Base-by-base conservation (phyloP, 78 protist species). In the Chrysochromulina parva region DNA sequence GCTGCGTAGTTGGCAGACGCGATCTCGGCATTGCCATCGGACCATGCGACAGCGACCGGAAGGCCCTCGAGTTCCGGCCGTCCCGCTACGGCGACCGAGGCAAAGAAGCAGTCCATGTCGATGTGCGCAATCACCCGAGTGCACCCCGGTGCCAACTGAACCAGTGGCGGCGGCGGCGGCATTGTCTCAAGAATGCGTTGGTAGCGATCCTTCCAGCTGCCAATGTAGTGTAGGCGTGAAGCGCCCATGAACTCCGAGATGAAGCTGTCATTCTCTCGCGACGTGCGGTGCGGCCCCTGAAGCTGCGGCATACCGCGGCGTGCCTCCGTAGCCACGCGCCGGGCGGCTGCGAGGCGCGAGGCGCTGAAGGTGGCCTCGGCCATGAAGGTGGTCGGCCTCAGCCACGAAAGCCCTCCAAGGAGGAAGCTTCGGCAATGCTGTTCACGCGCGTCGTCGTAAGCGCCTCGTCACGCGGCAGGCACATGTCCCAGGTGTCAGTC, bases 51-150 rank as follows among this genome's bases (percentile, higher is more conserved):
- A 0, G 92, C 92, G 19, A 89, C 57, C n/a, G 92, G 92, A 48
- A 59, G 54, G 22, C 92, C 88, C 0, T 0, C 38, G 47, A 89
- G 81, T 65, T 22, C 87, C 0, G 92, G 87, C 55, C 59, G 47
- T 48, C 53, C 82, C 47, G 47, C 47, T 52, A 48, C 87, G 16
- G 88, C 92, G 22, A 89, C 92, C 3, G 92, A 89, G 78, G 73
- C 60, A 60, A 89, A 89, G 92, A 89, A 89, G 76, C 92, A 89
- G 87, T 89, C 92, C 92, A 89, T 89, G 87, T 89, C 92, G 47
- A 89, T 28, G 87, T 89, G 92, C 14, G 48, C 1, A 28, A 89
- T 14, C 47, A 48, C 62, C n/a, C 88, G 85, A 55, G 10, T 13
- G 19, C n/a, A 3, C 55, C 88, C n/a, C 3, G 24, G 19, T 3